These are phyloP conservation scores for Backusella parvicylindrica DNA, from an alignment of 192 early-diverging fungal genomes.

Conservation along the genomic window DNA sequence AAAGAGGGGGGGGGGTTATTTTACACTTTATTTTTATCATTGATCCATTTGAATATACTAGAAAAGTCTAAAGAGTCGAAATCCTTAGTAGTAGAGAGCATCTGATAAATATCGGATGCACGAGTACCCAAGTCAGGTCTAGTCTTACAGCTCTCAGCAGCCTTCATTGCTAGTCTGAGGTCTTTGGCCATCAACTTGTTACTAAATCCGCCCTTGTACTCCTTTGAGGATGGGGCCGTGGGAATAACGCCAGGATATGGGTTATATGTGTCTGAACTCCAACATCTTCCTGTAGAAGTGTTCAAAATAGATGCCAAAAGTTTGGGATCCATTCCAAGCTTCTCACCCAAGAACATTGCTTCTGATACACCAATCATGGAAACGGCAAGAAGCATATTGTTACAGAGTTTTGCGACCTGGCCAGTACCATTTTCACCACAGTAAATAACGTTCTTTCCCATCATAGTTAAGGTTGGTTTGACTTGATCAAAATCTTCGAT, in stretches of 20 bases:
- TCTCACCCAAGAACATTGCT: slow-evolving; percentile 87
- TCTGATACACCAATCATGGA: slow-evolving; percentile 92
- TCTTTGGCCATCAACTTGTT: slow-evolving; percentile 92
- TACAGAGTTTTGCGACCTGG: slow-evolving; percentile 94
- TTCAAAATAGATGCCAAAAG: slow-evolving; percentile 86
- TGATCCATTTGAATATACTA: slow-evolving; percentile 50
- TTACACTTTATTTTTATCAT: background rate
- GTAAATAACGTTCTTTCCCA: slow-evolving; percentile 90
- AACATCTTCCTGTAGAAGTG: slow-evolving; percentile 86
- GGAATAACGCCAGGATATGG: slow-evolving; percentile 81
- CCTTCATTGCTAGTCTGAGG: slow-evolving; percentile 81
- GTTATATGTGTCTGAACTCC: slow-evolving; percentile 91
- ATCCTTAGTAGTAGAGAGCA: slow-evolving; percentile 57
- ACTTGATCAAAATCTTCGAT: slow-evolving; percentile 57
- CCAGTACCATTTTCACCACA: slow-evolving; percentile 84
- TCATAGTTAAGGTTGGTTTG: slow-evolving; percentile 57
- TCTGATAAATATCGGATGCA: slow-evolving; percentile 81
- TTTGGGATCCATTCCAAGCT: slow-evolving; percentile 84
- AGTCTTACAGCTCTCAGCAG: slow-evolving; percentile 60
- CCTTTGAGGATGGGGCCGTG: slow-evolving; percentile 72
- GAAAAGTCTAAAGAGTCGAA: slow-evolving; percentile 85
- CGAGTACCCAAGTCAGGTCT: slow-evolving; percentile 71
- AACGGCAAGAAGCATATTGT: slow-evolving; percentile 95
- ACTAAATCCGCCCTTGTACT: slow-evolving; percentile 90
- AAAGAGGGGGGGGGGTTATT: background rate